These are phyloP conservation scores for Fragaria ananassa DNA, from an alignment of 306 rosid species.

Conservation along the genomic window DNA sequence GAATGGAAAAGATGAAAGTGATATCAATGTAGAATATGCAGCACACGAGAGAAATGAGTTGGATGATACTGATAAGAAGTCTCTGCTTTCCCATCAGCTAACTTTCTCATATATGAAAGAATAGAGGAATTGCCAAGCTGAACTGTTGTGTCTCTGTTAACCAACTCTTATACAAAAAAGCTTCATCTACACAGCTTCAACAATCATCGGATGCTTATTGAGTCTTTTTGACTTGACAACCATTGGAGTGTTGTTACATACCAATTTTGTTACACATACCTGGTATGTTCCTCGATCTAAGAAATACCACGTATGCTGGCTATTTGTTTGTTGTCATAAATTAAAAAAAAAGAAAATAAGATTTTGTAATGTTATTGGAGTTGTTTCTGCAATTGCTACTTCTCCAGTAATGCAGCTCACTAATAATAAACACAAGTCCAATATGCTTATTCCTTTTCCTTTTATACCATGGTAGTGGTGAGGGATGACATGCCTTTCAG, in stretches of 20 bases:
- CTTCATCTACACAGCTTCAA: neutral
- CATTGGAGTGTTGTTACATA: neutral
- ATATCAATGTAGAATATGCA: constrained; percentile 25
- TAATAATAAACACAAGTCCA: neutral
- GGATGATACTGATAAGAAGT: constrained; percentile 44
- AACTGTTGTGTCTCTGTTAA: neutral
- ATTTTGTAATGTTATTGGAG: neutral
- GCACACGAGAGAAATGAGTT: constrained; percentile 25
- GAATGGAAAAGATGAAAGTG: constrained; percentile 23
- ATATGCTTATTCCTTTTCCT: neutral
- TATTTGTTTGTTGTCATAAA: neutral
- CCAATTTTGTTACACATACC: constrained; percentile 1
- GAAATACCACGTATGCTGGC: neutral
- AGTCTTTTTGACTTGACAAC: neutral
- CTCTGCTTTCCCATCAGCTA: constrained; percentile 33
- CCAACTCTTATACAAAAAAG: neutral
- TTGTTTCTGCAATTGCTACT: neutral
- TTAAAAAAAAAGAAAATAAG: neutral
- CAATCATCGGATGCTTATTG: neutral
- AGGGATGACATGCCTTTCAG: neutral
- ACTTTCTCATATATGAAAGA: constrained; percentile 14
- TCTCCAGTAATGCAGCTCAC: neutral
- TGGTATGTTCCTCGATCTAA: neutral
- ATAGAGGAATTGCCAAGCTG: constrained; percentile 3
- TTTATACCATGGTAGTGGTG: neutral